Percentiles rank a stretch among this genome's conserved stretches.
These are phyloP conservation scores for Allantophomopsis cytisporea DNA, from an alignment of 2,329 filamentous ascomycete species.

Conservation along the genomic window DNA sequence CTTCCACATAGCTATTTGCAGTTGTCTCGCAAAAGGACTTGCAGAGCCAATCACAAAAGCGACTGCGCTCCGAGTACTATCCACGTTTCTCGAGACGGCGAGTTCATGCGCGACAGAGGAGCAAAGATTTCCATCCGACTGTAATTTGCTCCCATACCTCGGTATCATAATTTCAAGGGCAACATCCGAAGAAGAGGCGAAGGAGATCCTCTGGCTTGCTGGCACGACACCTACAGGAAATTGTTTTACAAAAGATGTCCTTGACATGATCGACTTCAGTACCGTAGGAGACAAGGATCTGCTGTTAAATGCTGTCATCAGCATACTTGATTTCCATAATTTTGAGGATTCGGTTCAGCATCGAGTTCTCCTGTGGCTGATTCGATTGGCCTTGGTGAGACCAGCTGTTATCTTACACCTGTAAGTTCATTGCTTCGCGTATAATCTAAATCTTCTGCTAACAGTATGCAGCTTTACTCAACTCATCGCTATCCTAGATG, in stretches of 20 bases:
- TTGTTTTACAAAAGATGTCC: constrained; percentile 22
- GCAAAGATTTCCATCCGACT: constrained; percentile 13
- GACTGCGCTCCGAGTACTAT: constrained; percentile 44
- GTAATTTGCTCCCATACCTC: constrained; percentile 36
- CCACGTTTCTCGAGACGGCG: constrained; percentile 43
- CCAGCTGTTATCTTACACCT: constrained; percentile 43
- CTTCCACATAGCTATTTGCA: constrained; percentile 55
- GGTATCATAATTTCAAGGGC: constrained; percentile 43
- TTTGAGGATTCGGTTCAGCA: constrained; percentile 49
- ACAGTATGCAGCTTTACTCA: constrained; percentile 32
- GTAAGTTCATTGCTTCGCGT: constrained; percentile 23
- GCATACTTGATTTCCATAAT: constrained; percentile 52
- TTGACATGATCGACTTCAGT: constrained; percentile 28
- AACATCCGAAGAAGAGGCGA: constrained; percentile 41
- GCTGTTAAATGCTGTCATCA: constrained; percentile 47
- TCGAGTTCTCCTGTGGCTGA: constrained; percentile 44
- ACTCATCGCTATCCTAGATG: constrained; percentile 43
- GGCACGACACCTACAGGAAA: constrained; percentile 32
- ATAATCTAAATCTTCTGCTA: neutral
- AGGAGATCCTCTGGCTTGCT: constrained; percentile 47
- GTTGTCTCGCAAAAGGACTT: constrained; percentile 48
- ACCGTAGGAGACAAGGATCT: constrained; percentile 45
- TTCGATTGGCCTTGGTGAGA: constrained; percentile 36
- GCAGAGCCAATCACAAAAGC: constrained; percentile 46
- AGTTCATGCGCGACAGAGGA: constrained; percentile 16